These are phyloP conservation scores for Hericium coralloides DNA, from an alignment of 768 basidiomycete species.

Conservation along the genomic window DNA sequence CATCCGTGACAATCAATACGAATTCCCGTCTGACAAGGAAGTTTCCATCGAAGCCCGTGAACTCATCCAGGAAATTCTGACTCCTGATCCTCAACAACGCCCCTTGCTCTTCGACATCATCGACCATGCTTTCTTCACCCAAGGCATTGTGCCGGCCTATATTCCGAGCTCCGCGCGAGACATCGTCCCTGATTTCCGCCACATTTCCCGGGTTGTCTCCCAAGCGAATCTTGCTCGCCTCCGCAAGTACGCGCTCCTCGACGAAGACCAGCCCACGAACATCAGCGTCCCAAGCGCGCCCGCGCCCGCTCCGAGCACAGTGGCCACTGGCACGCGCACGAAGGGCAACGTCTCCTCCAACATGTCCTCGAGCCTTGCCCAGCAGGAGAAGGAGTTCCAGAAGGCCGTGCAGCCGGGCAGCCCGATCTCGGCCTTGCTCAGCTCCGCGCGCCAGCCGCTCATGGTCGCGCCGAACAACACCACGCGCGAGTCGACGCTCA, in stretches of 20 bases:
- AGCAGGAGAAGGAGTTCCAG: conserved; percentile 95
- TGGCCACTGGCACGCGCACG: conserved; percentile 3
- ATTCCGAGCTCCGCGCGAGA: conserved; percentile 79
- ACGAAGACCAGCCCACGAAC: conserved; percentile 44
- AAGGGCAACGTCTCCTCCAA: conserved; percentile 21
- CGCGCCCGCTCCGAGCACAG: conserved; percentile 13
- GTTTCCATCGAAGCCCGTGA: conserved; percentile 67
- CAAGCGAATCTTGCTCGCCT: conserved; percentile 64
- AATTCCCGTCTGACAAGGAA: conserved; percentile 72
- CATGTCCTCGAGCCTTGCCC: conserved; percentile 54
- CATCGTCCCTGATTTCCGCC: conserved; percentile 62
- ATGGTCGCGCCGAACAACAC: conserved; percentile 44
- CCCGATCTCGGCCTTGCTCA: conserved; percentile 86
- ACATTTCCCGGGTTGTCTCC: conserved; percentile 51
- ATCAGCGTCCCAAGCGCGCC: conserved; percentile 35
- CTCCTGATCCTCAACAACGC: conserved; percentile 71
- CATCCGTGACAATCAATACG: conserved; percentile 89
- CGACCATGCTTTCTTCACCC: conserved; percentile 74
- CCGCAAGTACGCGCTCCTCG: conserved; percentile 52
- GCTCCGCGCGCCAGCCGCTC: conserved; percentile 81
- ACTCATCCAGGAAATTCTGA: conserved; percentile 79
- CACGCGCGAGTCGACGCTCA: conserved; percentile 33
- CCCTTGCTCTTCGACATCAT: conserved; percentile 83
- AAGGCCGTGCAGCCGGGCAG: conserved; percentile 92
- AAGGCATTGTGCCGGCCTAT: conserved; percentile 70